These are phyloP conservation scores for Pinus albicaulis DNA, from an alignment of 75 land plant species.

Conservation along the genomic window DNA sequence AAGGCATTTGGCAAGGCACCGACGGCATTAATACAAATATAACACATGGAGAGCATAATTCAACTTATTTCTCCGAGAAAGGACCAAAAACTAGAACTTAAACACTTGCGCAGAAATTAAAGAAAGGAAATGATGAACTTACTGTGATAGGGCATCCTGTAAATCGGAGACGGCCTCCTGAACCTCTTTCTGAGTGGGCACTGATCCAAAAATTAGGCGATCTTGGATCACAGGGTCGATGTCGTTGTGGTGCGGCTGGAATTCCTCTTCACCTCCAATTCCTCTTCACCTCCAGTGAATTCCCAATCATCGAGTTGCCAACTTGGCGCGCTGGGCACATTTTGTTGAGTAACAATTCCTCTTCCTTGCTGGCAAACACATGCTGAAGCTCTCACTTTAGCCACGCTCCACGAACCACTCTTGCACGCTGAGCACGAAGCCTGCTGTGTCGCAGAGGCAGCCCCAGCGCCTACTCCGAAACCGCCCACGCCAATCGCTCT, in stretches of 20 bases:
- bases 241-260: neutral
- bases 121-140: neutral
- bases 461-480: neutral
- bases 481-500: slow-evolving; percentile 13
- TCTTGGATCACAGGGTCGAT: neutral
- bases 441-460: neutral
- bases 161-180: neutral
- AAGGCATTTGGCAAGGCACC: neutral
- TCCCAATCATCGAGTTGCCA: slow-evolving; percentile 29
- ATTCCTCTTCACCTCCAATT: slow-evolving; percentile 5
- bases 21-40: neutral
- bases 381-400: neutral
- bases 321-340: neutral
- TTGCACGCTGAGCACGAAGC: neutral
- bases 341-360: slow-evolving; percentile 3
- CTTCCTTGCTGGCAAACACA: neutral
- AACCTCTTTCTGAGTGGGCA: neutral
- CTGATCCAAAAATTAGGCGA: neutral
- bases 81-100: neutral
- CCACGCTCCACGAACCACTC: neutral
- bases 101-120: neutral
- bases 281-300: slow-evolving; percentile 12
- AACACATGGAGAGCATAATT: neutral
- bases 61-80: neutral
- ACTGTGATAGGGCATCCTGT: neutral